Percentiles rank a stretch among this genome's conserved stretches.
phyloP scores from a whole-genome alignment of 2,329 filamentous ascomycete genomes.

The Alternaria consortialis region DNA sequence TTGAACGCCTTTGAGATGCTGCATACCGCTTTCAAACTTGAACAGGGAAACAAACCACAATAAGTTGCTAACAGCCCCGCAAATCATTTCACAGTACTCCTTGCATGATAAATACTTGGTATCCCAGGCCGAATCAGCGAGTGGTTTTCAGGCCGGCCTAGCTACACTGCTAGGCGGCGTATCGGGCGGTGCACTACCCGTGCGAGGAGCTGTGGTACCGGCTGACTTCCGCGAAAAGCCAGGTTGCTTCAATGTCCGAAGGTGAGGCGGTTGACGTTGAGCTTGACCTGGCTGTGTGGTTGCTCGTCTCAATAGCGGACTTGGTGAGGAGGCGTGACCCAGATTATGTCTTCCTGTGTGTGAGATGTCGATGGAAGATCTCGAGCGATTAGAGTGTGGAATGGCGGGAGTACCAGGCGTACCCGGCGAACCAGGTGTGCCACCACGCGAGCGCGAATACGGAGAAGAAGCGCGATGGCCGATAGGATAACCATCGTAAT shows the following conservation, averaged over 20 bases:
- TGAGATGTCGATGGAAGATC: conserved; percentile 29
- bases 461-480: conserved; percentile 22
- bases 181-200: conserved; percentile 32
- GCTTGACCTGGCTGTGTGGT: conserved; percentile 38
- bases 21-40: not conserved
- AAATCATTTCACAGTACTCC: not conserved
- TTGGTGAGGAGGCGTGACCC: conserved; percentile 36
- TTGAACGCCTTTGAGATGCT: conserved; percentile 7
- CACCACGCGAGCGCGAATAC: conserved; percentile 29
- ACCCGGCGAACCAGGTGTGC: conserved; percentile 25
- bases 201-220: conserved; percentile 20
- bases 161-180: conserved; percentile 40
- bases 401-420: too few species aligned
- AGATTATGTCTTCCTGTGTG: conserved; percentile 13
- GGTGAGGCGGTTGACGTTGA: conserved; percentile 20
- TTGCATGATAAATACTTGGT: not conserved
- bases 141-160: conserved; percentile 12
- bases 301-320: conserved; percentile 46
- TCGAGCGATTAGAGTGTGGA: conserved; percentile 1
- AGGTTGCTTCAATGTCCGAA: conserved; percentile 29
- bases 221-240: conserved; percentile 2
- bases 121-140: too few species aligned
- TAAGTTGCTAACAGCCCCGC: too few species aligned
- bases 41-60: not conserved
- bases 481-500: conserved; percentile 44